Conservation (phyloP, 176 grass and related monocot genomes). For the Echinochloa phyllopogon region DNA sequence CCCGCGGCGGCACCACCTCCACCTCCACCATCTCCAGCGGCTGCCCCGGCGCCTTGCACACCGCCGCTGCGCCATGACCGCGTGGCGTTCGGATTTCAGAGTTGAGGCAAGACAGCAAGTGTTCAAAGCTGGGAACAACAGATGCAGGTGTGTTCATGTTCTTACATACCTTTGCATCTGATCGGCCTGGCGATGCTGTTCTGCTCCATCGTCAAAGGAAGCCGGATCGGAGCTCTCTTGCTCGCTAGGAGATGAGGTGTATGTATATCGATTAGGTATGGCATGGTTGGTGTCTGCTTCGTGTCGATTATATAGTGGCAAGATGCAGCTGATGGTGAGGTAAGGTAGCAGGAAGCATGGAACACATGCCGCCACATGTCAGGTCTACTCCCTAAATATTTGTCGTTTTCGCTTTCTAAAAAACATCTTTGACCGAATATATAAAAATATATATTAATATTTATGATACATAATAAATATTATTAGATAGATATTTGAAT, state of each 20-base stretch:
- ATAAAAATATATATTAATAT: too few relatives aligned
- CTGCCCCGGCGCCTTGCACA: constrained; percentile 60
- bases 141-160: not conserved
- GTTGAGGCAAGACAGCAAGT: too few relatives aligned
- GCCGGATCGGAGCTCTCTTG: not conserved
- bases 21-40: constrained; percentile 77
- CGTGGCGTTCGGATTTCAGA: too few relatives aligned
- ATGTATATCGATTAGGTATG: not conserved
- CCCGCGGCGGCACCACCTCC: constrained; percentile 68
- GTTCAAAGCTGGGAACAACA: too few relatives aligned
- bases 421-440: too few relatives aligned
- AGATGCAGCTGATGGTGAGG: too few relatives aligned
- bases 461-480: too few relatives aligned
- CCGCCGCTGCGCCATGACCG: constrained; percentile 47
- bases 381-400: too few relatives aligned
- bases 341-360: too few relatives aligned
- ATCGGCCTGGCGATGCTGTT: constrained; percentile 38
- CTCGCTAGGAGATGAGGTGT: not conserved
- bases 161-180: constrained; percentile 65
- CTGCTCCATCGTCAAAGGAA: constrained; percentile 19
- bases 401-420: too few relatives aligned
- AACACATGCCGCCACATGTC: too few relatives aligned
- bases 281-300: not conserved
- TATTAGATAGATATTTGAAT: too few relatives aligned
- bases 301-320: not conserved